Base-by-base conservation (phyloP, 331 rosid genomes). In the Spiraea crenata region DNA sequence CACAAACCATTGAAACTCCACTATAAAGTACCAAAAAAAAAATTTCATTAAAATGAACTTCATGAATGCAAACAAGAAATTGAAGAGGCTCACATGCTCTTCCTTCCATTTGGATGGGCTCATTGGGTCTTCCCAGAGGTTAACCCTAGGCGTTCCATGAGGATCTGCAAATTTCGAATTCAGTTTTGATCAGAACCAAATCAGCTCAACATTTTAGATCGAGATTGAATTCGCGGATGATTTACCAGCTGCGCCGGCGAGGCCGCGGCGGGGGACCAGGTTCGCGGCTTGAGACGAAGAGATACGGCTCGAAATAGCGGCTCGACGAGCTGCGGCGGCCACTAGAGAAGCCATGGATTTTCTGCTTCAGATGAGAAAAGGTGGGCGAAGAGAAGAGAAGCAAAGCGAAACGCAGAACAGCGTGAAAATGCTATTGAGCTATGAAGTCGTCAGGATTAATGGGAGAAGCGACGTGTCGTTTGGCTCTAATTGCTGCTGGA, bases 101-200 rank as follows among this genome's bases (percentile, higher is more conserved):
- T 93, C 97, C 92, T 93, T 93, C 98, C 97, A 93, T 76, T 87
- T 84, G 56, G 97, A 81, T 61, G 98, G 98, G 83, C 82, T 90
- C 91, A 74, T 54, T 69, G 98, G 98, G 79, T 93, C 98, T 67
- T 81, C 45, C 98, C 97, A 93, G 45, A 57, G 55, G 70, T 81
- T 85, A 80, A 93, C 79, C 84, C 25, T 90, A n/a, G 96, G 81
- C 6, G 97, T 74, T 4, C 92, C 97, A 85, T 93, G 91, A 81
- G 75, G 92, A 85, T 91, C 99, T 95, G 86, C 81, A 82, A 76
- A 46, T 72, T 75, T 49, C 31, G 77, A 77, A 74, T 64, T 65
- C 48, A 50, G 17, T 4, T 45, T 45, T 19, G 12, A 15, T 35
- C 4, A 51, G 39, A 56, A 57, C 3, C 3, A n/a, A 9, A 79